Evolutionary conservation across 305 asterid genomes (phyloP).

Genomic region (Fraxinus nigra): DNA sequence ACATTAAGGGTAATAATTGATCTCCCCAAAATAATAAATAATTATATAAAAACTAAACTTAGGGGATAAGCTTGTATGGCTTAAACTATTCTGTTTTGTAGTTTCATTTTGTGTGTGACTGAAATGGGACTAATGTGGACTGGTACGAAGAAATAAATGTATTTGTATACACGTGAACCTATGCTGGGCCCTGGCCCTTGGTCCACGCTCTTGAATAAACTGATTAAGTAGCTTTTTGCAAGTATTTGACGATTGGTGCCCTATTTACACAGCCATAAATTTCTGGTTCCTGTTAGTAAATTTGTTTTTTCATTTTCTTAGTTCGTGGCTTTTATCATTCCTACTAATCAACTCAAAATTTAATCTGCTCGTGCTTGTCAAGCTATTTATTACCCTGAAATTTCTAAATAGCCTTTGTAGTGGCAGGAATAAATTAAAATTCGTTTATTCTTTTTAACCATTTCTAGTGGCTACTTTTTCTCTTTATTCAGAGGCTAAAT

Average conservation of each 20-base stretch:
- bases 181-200: background rate
- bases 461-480: constrained; percentile 20
- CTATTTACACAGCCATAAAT: background rate
- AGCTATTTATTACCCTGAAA: constrained; percentile 5
- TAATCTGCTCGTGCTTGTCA: background rate
- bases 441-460: background rate
- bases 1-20: background rate
- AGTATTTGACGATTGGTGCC: background rate
- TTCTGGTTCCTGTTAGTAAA: background rate
- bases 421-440: background rate
- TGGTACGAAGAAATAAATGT: background rate
- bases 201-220: background rate
- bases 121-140: background rate
- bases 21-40: background rate
- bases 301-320: background rate
- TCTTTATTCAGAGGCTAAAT: constrained; percentile 10
- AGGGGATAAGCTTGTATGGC: background rate
- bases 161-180: background rate
- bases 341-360: background rate
- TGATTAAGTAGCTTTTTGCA: background rate
- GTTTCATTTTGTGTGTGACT: background rate
- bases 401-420: constrained; percentile 4
- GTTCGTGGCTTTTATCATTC: background rate
- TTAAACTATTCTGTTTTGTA: background rate
- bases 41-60: background rate